phyloP scores from a whole-genome alignment of 345 rosid genomes.

The Eucalyptus decipiens region DNA sequence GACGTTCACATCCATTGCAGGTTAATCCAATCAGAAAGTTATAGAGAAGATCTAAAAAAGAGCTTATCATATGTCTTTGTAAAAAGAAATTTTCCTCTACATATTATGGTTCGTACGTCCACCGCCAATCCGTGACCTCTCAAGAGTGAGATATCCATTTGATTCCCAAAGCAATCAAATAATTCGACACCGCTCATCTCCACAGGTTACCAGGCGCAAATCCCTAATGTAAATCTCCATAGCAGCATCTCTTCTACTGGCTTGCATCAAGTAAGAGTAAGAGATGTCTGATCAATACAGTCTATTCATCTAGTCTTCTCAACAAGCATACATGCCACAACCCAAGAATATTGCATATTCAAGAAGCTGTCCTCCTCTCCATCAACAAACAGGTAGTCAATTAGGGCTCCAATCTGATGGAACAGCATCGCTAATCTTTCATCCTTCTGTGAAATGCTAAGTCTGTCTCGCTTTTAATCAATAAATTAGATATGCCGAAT shows the following conservation, averaged over 20 bases:
- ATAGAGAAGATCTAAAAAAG: background rate
- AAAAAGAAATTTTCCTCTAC: background rate
- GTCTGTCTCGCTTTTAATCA: background rate
- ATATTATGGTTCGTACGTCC: background rate
- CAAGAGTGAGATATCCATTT: background rate
- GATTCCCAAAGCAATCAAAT: background rate
- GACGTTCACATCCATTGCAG: background rate
- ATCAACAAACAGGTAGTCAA: background rate
- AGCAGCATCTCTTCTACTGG: background rate
- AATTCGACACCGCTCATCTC: background rate
- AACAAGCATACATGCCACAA: fast-evolving
- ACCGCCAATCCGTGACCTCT: background rate
- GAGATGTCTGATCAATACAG: background rate
- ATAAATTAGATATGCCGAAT: background rate
- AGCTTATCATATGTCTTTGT: background rate
- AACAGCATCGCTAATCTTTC: background rate
- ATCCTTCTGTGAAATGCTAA: background rate
- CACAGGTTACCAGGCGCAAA: background rate
- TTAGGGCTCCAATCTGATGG: background rate
- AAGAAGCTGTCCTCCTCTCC: background rate
- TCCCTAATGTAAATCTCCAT: background rate
- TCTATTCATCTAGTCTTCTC: background rate
- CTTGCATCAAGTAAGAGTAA: background rate
- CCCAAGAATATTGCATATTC: background rate
- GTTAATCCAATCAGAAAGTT: background rate